Evolutionary conservation across 495 filamentous ascomycete genomes (phyloP), one percentile per base, ranked within the genome.

Genomic region (Penicillium longicatenatum): DNA sequence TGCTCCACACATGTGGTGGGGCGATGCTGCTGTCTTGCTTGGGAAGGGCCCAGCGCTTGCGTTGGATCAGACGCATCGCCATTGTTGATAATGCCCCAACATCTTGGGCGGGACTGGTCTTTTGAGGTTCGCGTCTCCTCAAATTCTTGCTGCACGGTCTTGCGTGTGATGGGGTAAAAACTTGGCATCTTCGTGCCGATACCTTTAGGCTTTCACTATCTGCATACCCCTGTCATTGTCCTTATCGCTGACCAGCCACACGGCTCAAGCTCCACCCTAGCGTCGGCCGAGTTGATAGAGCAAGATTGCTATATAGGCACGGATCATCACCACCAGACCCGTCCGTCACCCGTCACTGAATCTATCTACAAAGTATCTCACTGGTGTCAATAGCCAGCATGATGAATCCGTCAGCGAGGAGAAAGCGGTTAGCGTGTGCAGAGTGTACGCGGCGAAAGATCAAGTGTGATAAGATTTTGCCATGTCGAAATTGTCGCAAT

Each of bases 21-120:
- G 79, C 78, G 19, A 82, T 65, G 8, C 78, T 73, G 16, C 75
- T 73, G 8, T 72, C 70, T 61, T 79, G 74, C 63, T 80, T 82
- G 14, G 78, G 79, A 44, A 81, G 59, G 49, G 76, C 71, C 80
- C 78, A 81, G 45, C 71, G 69, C 9, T 35, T 51, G 67, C 54
- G 42, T 0, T 14, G 10, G 31, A 14, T 35, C 31, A 35, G 31
- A 35, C 31, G 31, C 31, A 35, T 35, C 26, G 26, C 26, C 9
- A 35, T 35, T 35, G 12, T 35, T 35, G 31, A 35, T 10, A 35
- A 35, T 35, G 31, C 12, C 10, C 12, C 9, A 14, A 14, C 12
- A 12, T 14, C 10, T 11, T 11, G 31, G 31, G 31, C 9, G 31
- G 12, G 10, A 35, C 12, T 10, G 31, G 4, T 35, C 31, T 35